Evolutionary conservation across 305 asterid species (phyloP), one percentile per base, ranked within the genome.

Genomic region (Fraxinus greggii): DNA sequence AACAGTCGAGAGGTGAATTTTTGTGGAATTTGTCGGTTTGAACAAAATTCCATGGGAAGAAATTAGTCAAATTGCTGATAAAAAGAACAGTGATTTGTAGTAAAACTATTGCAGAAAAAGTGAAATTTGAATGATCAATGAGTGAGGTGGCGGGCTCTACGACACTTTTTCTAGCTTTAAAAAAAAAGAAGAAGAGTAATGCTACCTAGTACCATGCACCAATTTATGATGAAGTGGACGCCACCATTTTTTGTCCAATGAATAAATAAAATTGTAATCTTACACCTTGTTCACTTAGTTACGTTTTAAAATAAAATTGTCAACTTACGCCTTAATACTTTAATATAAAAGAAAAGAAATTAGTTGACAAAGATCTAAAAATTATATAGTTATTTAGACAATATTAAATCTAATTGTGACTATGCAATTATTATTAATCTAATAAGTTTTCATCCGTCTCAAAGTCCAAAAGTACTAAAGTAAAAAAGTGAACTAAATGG

Each of bases 131-230:
- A 78, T 73, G 82, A 59, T 56, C 19, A 54, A n/a, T 56, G 75
- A 79, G 81, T 1, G 74, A 77, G 17, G 40, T 79, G 89, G 90
- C 86, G 88, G 85, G 91, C 78, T 80, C 81, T 83, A 32, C 82
- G 42, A 36, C 48, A 38, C 48, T 38, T 38, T 38, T 38, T 38
- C 48, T 38, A 38, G 48, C 48, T 38, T 38, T 6, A 6, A 35
- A 35, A 5, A 35, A 35, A 35, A 5, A 35, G 7, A 35, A 1
- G 0, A 8, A 36, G 17, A 40, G 51, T 38, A 38, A 38, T 38
- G 10, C 40, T 38, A 38, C 45, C 2, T 8, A 8, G 45, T 38
- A 7, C 13, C 13, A 8, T 7, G 13, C 45, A 38, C 45, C 10
- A 8, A 38, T 38, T 9, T 38, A 38, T 7, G 45, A 1, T 1